phyloP scores from a whole-genome alignment of 805 yeast species.

The Metschnikowia colocasiae region DNA sequence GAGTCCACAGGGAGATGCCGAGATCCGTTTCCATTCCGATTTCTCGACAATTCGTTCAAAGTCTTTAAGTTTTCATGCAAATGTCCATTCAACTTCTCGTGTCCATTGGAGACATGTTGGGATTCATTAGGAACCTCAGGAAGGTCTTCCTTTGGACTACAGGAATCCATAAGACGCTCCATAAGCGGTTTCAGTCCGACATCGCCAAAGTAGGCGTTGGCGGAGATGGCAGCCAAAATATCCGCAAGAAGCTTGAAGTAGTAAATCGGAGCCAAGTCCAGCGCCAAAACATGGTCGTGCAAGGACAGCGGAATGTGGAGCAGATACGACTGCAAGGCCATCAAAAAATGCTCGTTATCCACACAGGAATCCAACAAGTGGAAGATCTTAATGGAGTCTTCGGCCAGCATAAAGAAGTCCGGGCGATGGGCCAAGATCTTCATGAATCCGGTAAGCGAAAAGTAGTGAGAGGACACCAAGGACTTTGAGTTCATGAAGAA shows the following conservation, averaged over 20 bases:
- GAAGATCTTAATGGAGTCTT: constrained; percentile 29
- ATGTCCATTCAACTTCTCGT: background rate
- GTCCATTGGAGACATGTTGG: no score
- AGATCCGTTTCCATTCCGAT: background rate
- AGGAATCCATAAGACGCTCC: constrained; percentile 2
- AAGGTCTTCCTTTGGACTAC: background rate
- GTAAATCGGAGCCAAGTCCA: constrained; percentile 33
- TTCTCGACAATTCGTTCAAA: no score
- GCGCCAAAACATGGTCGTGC: constrained; percentile 24
- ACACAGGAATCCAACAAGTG: constrained; percentile 32
- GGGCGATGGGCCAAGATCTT: constrained; percentile 29
- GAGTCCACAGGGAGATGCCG: background rate
- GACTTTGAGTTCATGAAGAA: constrained; percentile 20
- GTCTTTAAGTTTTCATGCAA: no score
- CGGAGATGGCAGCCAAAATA: constrained; percentile 34
- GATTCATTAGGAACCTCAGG: no score
- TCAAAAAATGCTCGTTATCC: constrained; percentile 38
- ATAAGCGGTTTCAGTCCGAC: constrained; percentile 22
- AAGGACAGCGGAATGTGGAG: constrained; percentile 4
- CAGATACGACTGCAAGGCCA: constrained; percentile 32
- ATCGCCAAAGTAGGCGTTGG: constrained; percentile 25
- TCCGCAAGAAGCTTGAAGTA: constrained; percentile 33
- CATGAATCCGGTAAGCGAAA: constrained; percentile 34
- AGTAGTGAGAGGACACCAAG: constrained; percentile 31
- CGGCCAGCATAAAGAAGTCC: constrained; percentile 22